Evolutionary conservation across 768 basidiomycete species (phyloP), one percentile per base, ranked within the genome.

Genomic region (Sarcodon sp.): DNA sequence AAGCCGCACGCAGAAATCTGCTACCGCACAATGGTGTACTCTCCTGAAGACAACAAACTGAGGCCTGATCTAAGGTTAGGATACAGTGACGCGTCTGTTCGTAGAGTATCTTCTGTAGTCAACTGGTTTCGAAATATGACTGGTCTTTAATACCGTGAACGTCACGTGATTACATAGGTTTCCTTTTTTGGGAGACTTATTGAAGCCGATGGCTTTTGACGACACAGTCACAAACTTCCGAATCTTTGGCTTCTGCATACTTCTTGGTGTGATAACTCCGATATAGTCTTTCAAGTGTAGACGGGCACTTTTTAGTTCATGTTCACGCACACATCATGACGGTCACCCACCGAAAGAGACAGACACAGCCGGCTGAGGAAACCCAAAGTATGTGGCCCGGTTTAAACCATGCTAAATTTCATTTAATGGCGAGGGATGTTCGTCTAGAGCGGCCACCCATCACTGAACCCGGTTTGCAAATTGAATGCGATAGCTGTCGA

Each of bases 401-500:
- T 46, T 38, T 27, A 45, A 27, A 4, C 21, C 3, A 4, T 27
- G 4, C 44, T 39, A 50, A 44, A 44, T 47, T 50, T 47, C 46
- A 50, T 46, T 35, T 54, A 43, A 50, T 39, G 49, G 53, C 50
- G 44, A 35, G 33, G 57, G 48, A 53, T 51, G 43, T 43, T 16
- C 33, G 56, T 57, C 59, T 55, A 55, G 58, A 57, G 57, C 54
- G 38, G 51, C 31, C 54, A 85, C 81, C 79, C 54, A 76, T 87
- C 47, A 85, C 78, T 57, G 87, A 90, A 54, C 87, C 87, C 12
- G 88, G 86, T 50, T 69, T 84, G 34, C 81, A 87, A 59, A 85
- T 87, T 54, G 75, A 82, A 54, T 93, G 90, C 68, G 90, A 92
- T 61, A 66, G 77, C 11, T 94, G 93, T 64, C 69, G 68, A 53